Evolutionary conservation across 139 green algal genomes (phyloP), one percentile per base, ranked within the genome.

Genomic region (Tetraselmis striata): DNA sequence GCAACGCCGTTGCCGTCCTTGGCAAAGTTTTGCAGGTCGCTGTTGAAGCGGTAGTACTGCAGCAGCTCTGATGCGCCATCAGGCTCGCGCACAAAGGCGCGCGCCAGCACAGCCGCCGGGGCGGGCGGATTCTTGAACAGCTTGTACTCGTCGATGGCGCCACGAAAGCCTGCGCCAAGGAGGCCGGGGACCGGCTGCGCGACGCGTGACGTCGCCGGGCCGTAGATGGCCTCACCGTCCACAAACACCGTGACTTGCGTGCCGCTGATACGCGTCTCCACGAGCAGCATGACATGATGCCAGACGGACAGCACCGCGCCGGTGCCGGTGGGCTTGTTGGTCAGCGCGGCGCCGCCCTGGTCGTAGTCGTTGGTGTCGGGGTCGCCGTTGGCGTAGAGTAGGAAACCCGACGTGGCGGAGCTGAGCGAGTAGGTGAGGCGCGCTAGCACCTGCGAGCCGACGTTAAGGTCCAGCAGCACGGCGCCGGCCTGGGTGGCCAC

Each of bases 11-110:
- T 67, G 45, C 45, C 45, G 18, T 67, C 45, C 11, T 23, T 80
- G 5, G 77, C 77, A 59, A 32, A 59, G 29, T 80, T 59, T 2
- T n/a, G 29, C 2, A 32, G 31, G 77, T 80, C 32, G 29, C 29
- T 80, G 77, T 80, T 80, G 77, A 80, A 80, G 31, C 77, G 77
- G 29, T 80, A 80, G 29, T 80, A 80, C 77, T 67, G 45, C 45
- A 67, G 18, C 5, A 67, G 45, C 45, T 25, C 11, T 18, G 45
- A 18, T 67, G 45, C 45, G 18, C 45, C 18, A 18, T 67, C 45
- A 18, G 45, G 45, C 18, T 67, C 45, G 45, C 45, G 45, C 45
- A 67, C 45, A 67, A 67, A 67, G 11, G 45, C 45, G 18, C 45
- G 45, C 11, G 5, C 45, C 45, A 67, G 45, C 45, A 67, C 45